These are phyloP conservation scores for Tricholoma furcatifolium DNA, from an alignment of 768 basidiomycete species.

Conservation along the genomic window DNA sequence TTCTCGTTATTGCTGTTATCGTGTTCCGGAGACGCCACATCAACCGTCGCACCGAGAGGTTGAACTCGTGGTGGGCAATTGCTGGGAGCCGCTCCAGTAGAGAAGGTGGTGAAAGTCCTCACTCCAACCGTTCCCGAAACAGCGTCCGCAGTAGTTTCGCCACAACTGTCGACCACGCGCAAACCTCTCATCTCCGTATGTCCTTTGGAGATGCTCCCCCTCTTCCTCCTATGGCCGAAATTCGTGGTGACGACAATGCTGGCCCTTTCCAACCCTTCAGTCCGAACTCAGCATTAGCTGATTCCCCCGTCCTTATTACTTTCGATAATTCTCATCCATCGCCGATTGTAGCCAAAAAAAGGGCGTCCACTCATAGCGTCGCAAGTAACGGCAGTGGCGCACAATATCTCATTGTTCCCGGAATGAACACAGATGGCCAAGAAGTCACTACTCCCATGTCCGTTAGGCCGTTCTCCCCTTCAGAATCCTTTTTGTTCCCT, in stretches of 20 bases:
- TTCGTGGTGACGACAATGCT: constrained; percentile 30
- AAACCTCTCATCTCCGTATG: constrained; percentile 19
- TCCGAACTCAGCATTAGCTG: constrained; percentile 10
- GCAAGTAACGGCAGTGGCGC: constrained; percentile 35
- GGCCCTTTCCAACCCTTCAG: constrained; percentile 5
- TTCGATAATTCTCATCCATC: constrained; percentile 24
- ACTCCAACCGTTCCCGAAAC: background rate
- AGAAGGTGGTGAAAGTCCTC: constrained; percentile 20
- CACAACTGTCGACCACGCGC: constrained; percentile 53
- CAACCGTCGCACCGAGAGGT: constrained; percentile 39
- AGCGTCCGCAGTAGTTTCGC: constrained; percentile 61
- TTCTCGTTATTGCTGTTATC: constrained; percentile 37
- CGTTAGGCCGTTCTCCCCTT: constrained; percentile 64
- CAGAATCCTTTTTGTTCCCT: constrained; percentile 69
- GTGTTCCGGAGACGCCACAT: constrained; percentile 35
- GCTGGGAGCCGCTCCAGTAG: constrained; percentile 19
- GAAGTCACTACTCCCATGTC: constrained; percentile 51
- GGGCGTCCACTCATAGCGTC: constrained; percentile 41
- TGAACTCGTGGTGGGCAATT: constrained; percentile 37
- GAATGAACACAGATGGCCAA: constrained; percentile 19
- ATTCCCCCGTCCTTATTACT: constrained; percentile 30
- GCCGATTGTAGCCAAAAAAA: constrained; percentile 15
- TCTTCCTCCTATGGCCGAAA: constrained; percentile 55
- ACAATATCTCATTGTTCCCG: constrained; percentile 39
- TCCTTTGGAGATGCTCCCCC: constrained; percentile 31